Evolutionary conservation across 2,329 filamentous ascomycete genomes (phyloP).

Genomic region (Fusarium mundagurra): DNA sequence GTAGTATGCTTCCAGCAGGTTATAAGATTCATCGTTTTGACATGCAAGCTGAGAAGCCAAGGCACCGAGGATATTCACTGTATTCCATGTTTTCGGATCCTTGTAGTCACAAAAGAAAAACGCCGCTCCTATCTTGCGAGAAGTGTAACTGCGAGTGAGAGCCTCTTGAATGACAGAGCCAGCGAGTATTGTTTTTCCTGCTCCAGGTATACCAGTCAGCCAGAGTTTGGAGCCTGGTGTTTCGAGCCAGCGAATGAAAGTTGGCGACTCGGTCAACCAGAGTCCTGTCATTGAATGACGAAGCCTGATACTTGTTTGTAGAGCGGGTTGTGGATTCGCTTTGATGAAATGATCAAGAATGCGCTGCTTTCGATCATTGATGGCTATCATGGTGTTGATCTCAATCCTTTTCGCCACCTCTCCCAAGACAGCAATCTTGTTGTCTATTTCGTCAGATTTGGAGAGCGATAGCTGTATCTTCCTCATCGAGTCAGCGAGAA

Average conservation of each 20-base stretch:
- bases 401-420: neutral
- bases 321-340: neutral
- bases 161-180: slow-evolving; percentile 1
- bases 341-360: slow-evolving; percentile 8
- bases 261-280: neutral
- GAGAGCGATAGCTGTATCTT: neutral
- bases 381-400: slow-evolving; percentile 3
- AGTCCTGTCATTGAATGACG: slow-evolving; percentile 7
- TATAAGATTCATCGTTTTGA: slow-evolving; percentile 2
- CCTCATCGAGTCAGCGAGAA: slow-evolving; percentile 7
- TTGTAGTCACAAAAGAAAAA: slow-evolving; percentile 29
- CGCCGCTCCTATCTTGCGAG: neutral
- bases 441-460: neutral
- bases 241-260: slow-evolving; percentile 6
- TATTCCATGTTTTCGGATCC: neutral
- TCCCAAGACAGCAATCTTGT: neutral
- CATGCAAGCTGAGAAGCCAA: slow-evolving; percentile 8
- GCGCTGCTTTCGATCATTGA: neutral
- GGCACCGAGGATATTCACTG: neutral
- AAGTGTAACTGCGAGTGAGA: neutral
- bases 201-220: slow-evolving; percentile 19
- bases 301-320: slow-evolving; percentile 1
- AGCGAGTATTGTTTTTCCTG: slow-evolving; percentile 20
- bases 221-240: slow-evolving; percentile 7
- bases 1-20: neutral